Base-by-base conservation (phyloP, 2,329 filamentous ascomycete genomes). In the Didymellaceae sp. region DNA sequence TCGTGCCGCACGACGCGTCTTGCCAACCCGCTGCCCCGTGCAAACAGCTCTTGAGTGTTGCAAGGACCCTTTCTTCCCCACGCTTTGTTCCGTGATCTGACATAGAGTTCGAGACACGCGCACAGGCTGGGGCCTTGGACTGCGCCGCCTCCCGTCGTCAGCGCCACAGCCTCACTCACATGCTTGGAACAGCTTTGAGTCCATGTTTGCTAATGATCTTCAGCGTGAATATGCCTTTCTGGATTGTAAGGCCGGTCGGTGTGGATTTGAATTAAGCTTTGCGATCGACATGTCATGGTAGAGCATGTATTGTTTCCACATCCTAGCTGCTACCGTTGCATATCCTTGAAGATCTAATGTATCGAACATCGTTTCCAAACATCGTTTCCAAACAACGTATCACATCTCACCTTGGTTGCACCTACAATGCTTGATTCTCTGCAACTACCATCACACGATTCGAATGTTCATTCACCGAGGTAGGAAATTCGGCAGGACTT, bases 121-220 rank as follows among this genome's bases (percentile, higher is more conserved):
- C 21, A 35, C 34, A 26, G 28, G 22, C 40, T 17, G 35, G 8
- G 20, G 40, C 33, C 22, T 33, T 33, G n/a, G 30, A 28, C 40
- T 51, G 47, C 48, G 41, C 48, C 41, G 41, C 35, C 14, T 51
- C 42, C 37, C 42, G 42, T 46, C 42, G 43, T 39, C 25, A 33
- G 14, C 43, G 38, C 48, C 48, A 52, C 48, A 42, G 25, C 37
- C 37, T 37, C 37, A 26, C 16, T 20, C 18, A 28, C 24, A 13
- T 10, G 26, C 37, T 38, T 13, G 42, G 20, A 26, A 42, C 25
- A 42, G 17, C 20, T 22, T 6, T 39, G 16, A 33, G 38, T 39
- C 44, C 26, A 17, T 6, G n/a, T 26, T 20, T 20, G 11, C 32
- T 10, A 17, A 28, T 34, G 43, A 45, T 45, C 37, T 42, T 18